These are phyloP conservation scores for Crithidia bombi DNA, from an alignment of 208 protist genomes.

Conservation along the genomic window DNA sequence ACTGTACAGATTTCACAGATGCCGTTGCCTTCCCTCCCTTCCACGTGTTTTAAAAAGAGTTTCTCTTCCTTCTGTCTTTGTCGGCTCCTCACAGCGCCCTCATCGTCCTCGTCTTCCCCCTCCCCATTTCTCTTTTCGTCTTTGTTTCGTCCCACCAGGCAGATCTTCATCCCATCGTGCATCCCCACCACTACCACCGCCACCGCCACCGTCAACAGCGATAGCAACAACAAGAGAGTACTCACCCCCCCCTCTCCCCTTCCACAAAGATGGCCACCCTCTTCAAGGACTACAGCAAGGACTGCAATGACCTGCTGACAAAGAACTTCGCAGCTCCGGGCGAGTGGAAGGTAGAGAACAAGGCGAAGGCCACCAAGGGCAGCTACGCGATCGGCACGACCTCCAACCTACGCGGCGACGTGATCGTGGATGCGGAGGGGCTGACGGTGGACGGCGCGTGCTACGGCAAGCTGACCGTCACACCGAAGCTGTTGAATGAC, in stretches of 20 bases:
- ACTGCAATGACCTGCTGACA: slow-evolving; percentile 67
- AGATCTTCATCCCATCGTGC: neutral
- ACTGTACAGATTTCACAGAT: too few species aligned
- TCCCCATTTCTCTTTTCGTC: neutral
- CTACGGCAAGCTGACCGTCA: slow-evolving; percentile 52
- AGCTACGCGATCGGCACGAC: slow-evolving; percentile 52
- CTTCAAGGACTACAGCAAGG: slow-evolving; percentile 84
- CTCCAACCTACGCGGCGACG: slow-evolving; percentile 35
- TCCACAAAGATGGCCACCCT: slow-evolving; percentile 13
- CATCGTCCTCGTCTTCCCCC: neutral
- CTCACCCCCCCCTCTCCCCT: too few species aligned
- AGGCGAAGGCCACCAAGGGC: slow-evolving; percentile 63
- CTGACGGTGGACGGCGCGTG: slow-evolving; percentile 27
- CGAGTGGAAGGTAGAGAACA: slow-evolving; percentile 79
- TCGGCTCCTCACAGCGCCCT: too few species aligned
- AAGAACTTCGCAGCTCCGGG: slow-evolving; percentile 54
- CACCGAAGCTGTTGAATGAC: slow-evolving; percentile 34
- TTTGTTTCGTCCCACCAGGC: neutral
- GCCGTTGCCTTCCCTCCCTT: too few species aligned
- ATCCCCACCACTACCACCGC: neutral
- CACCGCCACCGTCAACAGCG: too few species aligned
- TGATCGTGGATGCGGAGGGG: slow-evolving; percentile 64
- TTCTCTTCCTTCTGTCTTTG: too few species aligned
- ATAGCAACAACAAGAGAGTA: too few species aligned
- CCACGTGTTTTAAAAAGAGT: too few species aligned